Evolutionary conservation across 2,329 filamentous ascomycete genomes (phyloP), one percentile per base, ranked within the genome.

Genomic region (Zymoseptoria pseudotritici): DNA sequence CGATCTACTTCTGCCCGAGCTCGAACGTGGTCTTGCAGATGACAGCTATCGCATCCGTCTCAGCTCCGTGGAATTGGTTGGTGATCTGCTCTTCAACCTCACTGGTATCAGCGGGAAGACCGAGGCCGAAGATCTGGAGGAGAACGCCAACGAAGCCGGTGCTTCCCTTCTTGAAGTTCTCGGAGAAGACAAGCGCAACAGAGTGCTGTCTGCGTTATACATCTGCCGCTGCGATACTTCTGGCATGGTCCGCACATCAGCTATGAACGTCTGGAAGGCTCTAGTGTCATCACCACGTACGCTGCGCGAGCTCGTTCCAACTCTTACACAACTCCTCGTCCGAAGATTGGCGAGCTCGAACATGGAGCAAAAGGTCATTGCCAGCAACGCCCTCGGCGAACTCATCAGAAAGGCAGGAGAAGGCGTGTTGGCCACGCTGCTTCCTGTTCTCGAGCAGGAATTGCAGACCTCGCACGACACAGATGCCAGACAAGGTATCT

Each of bases 301-400:
- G 13, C 86, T 99, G 70, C 96, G 96, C 78, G 94, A 99, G 73
- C 84, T 99, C 70, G 88, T 97, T 53, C 93, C 94, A 52, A 97
- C 91, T 1, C 86, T 99, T 62, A 96, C 91, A 5, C 92, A 97
- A 73, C 86, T 99, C 64, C 88, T 99, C 68, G 97, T 99, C 73
- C 86, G 90, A 61, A 89, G 94, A 54, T 83, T 99, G 67, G 94
- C 91, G 63, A 97, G 92, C 74, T 89, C 92, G 53, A 97, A 97
- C 72, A 92, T 96, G 87, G 94, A 99, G 75, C 94, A 99, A 76
- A 97, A 97, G 80, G 89, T 96, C 68, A 99, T 99, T 80, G 94
- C 95, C 66, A 93, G 93, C 74, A 97, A 97, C 74, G 91, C 94
- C 54, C 82, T 99, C 58, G 94, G 94, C 71, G 94, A 99, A 74